A percentile compares a stretch with the other conserved stretches of the same genome.
phyloP scores from a whole-genome alignment of 805 yeast genomes.

The Priceomyces carsonii region DNA sequence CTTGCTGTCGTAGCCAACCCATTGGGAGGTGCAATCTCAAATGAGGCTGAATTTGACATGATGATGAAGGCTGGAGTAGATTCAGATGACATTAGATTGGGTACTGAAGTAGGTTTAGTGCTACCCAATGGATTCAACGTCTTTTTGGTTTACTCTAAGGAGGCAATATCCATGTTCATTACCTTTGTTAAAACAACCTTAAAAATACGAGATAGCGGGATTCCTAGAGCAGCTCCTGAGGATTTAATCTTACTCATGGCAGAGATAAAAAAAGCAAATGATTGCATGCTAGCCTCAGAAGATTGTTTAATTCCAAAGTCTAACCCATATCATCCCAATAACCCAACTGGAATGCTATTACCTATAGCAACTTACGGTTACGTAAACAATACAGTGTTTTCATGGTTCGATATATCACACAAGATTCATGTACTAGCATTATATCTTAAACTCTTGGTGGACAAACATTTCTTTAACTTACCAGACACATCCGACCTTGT shows the following conservation, averaged over 20 bases:
- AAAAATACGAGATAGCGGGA: conserved; percentile 14
- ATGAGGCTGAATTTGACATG: conserved; percentile 32
- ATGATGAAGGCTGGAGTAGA: conserved; percentile 20
- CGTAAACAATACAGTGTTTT: conserved; percentile 16
- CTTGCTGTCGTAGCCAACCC: conserved; percentile 52
- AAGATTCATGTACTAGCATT: conserved; percentile 39
- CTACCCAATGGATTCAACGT: conserved; percentile 45
- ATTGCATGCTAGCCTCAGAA: conserved; percentile 11
- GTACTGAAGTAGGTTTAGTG: conserved; percentile 33
- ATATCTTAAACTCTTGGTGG: conserved; percentile 28
- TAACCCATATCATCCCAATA: conserved; percentile 15
- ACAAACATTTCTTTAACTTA: conserved; percentile 10
- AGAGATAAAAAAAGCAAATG: conserved; percentile 14
- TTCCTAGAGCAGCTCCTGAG: conserved; percentile 14
- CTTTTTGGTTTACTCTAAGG: conserved; percentile 45
- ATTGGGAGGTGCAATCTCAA: conserved; percentile 49
- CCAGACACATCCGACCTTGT: conserved; percentile 11
- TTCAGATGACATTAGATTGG: conserved; percentile 20
- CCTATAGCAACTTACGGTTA: conserved; percentile 18
- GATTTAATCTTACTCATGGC: conserved; percentile 18
- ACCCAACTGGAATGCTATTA: conserved; percentile 11
- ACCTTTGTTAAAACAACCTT: conserved; percentile 33
- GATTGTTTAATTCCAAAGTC: conserved; percentile 12
- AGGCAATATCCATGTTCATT: conserved; percentile 27
- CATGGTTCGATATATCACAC: conserved; percentile 54